A percentile compares a stretch with the other conserved stretches of the same genome.
phyloP scores from a whole-genome alignment of 2,329 filamentous ascomycete genomes.

The Grosmannia penicillata region DNA sequence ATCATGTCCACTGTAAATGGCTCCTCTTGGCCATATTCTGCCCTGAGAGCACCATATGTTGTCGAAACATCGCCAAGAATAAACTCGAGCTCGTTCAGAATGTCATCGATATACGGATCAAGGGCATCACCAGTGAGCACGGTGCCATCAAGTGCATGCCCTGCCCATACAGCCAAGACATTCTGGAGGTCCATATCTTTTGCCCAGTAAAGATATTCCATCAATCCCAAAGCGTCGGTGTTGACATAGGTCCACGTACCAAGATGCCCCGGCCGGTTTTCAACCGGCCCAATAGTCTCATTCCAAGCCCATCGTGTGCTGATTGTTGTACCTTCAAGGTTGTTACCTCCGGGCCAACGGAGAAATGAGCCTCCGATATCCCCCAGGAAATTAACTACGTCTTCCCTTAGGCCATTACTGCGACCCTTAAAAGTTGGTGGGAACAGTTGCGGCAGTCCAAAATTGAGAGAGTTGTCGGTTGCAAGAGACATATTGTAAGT shows the following conservation, averaged over 20 bases:
- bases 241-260: conserved; percentile 46
- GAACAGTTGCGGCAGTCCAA: conserved; percentile 44
- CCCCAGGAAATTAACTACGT: conserved; percentile 37
- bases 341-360: conserved; percentile 51
- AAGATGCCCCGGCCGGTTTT: conserved; percentile 37
- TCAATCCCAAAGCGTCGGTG: conserved; percentile 44
- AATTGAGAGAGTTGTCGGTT: conserved; percentile 28
- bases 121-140: conserved; percentile 36
- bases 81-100: conserved; percentile 49
- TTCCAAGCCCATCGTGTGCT: conserved; percentile 35
- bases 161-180: conserved; percentile 39
- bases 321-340: conserved; percentile 34
- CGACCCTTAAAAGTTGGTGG: conserved; percentile 43
- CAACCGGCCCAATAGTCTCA: conserved; percentile 36
- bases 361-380: conserved; percentile 42
- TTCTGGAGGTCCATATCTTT: conserved; percentile 40
- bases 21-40: conserved; percentile 42
- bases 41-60: conserved; percentile 41
- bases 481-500: neutral
- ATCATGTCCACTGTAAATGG: conserved; percentile 47
- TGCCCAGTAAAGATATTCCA: conserved; percentile 48
- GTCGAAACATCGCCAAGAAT: conserved; percentile 37
- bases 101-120: conserved; percentile 40
- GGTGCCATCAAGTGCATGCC: conserved; percentile 38
- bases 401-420: conserved; percentile 40